Percentiles rank a stretch among this genome's conserved stretches.
phyloP scores from a whole-genome alignment of 2,329 filamentous ascomycete genomes.

The Thelonectria rubi region DNA sequence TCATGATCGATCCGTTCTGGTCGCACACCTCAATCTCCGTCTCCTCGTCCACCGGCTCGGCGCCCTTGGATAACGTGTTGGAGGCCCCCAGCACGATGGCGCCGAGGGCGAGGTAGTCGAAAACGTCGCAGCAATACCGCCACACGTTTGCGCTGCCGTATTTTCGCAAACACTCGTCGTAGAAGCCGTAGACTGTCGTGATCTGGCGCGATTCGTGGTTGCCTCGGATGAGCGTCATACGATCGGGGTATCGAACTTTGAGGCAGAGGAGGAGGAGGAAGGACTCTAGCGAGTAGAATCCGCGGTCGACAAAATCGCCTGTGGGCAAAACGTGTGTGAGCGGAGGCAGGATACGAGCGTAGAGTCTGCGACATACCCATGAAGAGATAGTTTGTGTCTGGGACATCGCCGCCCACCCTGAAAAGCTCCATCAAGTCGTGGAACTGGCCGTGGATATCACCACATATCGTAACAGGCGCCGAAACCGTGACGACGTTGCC shows the following conservation, averaged over 20 bases:
- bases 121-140: conserved; percentile 97
- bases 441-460: conserved; percentile 96
- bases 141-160: conserved; percentile 97
- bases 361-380: conserved; percentile 70
- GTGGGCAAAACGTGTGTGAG: background rate
- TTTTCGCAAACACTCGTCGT: conserved; percentile 95
- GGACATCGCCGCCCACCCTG: conserved; percentile 89
- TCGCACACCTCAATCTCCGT: conserved; percentile 95
- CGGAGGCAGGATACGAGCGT: background rate
- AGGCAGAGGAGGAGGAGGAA: conserved; percentile 95
- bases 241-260: conserved; percentile 96
- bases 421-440: conserved; percentile 98
- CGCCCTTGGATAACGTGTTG: conserved; percentile 63
- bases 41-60: conserved; percentile 70
- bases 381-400: conserved; percentile 96
- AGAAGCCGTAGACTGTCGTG: conserved; percentile 97
- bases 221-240: conserved; percentile 93
- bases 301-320: conserved; percentile 97
- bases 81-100: conserved; percentile 91
- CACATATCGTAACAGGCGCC: conserved; percentile 96
- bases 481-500: conserved; percentile 96
- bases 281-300: conserved; percentile 97
- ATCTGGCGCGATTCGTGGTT: conserved; percentile 98
- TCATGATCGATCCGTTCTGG: conserved; percentile 80
- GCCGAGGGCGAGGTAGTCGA: conserved; percentile 93